Conservation (phyloP, 225 moss, liverwort and hornwort genomes). For the Straminergon stramineum region DNA sequence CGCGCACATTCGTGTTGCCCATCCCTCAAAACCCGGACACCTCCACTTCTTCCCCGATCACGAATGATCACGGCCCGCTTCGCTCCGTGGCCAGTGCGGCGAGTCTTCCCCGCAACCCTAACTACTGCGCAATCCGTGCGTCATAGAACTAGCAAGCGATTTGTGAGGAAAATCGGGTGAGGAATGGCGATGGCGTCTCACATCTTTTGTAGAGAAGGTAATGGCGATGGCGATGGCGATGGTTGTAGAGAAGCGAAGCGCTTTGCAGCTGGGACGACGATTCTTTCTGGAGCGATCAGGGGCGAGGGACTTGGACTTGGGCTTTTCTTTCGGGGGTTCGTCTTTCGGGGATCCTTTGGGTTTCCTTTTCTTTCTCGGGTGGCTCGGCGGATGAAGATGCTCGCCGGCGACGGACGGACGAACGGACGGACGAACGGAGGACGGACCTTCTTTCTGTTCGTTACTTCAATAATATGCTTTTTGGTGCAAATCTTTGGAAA, state of each 20-base stretch:
- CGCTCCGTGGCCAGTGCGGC: not conserved
- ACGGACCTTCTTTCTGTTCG: not conserved
- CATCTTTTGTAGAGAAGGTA: not conserved
- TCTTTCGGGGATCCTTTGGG: not conserved
- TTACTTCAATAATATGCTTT: not conserved
- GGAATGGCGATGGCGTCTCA: not conserved
- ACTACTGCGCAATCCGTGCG: not conserved
- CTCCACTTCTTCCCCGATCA: not conserved
- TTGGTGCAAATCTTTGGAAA: not conserved
- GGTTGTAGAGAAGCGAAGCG: not conserved
- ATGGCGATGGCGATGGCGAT: not conserved
- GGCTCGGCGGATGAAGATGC: conserved; percentile 11
- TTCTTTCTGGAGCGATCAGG: not conserved
- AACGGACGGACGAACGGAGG: not conserved
- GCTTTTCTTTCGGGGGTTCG: not conserved
- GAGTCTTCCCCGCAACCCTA: not conserved
- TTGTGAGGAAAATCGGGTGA: not conserved
- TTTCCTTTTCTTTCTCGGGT: not conserved
- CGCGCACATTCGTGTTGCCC: conserved; percentile 42
- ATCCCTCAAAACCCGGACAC: not conserved
- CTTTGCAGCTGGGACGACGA: not conserved
- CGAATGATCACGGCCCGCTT: not conserved
- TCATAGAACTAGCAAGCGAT: not conserved
- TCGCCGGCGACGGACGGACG: not conserved
- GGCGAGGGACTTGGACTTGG: not conserved